Evolutionary conservation across 1,139 yeast genomes (phyloP).

Genomic region (Yamadazyma taylorii): DNA sequence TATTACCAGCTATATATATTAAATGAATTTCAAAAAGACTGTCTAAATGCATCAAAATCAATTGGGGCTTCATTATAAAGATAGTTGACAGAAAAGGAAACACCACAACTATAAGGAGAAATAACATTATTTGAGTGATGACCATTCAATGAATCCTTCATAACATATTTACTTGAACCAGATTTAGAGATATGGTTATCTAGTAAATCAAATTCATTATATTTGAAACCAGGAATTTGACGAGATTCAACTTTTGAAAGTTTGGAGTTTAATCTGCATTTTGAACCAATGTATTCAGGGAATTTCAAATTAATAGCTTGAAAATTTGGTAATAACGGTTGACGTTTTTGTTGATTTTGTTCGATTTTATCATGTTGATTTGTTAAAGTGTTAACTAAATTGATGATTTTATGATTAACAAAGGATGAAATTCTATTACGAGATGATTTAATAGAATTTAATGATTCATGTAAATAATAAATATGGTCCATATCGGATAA

Average conservation of each 20-base stretch:
- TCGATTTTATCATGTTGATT: too few species aligned
- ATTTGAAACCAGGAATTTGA: constrained; percentile 11
- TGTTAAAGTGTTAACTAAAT: constrained; percentile 19
- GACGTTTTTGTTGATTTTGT: constrained; percentile 8
- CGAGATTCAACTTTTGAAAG: constrained; percentile 5
- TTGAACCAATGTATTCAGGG: constrained; percentile 26
- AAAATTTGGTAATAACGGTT: constrained; percentile 26
- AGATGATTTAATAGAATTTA: not conserved
- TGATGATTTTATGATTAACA: constrained; percentile 24
- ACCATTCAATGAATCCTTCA: too few species aligned
- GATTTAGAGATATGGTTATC: constrained; percentile 7
- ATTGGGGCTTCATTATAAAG: not conserved
- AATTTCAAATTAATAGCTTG: constrained; percentile 33
- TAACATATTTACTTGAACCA: not conserved
- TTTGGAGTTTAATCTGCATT: constrained; percentile 8
- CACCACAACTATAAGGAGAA: not conserved
- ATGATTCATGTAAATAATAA: constrained; percentile 33
- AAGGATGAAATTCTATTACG: constrained; percentile 22
- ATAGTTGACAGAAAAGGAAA: not conserved
- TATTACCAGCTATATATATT: too few species aligned
- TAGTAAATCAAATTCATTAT: constrained; percentile 10
- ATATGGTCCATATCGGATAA: constrained; percentile 30
- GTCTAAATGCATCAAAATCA: not conserved
- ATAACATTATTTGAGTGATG: not conserved
- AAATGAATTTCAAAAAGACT: too few species aligned